phyloP scores from a whole-genome alignment of 306 rosid genomes.

The Comarum palustre region DNA sequence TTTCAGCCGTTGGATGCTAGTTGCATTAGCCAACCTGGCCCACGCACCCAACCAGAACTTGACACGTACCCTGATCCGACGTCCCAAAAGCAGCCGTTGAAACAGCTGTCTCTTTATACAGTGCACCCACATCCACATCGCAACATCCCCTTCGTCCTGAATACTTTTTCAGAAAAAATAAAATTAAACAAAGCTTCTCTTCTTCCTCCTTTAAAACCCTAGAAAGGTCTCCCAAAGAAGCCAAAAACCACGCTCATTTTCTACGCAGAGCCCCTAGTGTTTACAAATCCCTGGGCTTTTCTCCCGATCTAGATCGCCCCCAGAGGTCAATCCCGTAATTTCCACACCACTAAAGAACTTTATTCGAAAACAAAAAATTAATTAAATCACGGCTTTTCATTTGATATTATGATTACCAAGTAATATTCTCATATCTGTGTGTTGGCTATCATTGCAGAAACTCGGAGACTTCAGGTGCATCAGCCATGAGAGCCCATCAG shows the following conservation, averaged over 20 bases:
- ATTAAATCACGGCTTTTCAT: not conserved
- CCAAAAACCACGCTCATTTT: constrained; percentile 43
- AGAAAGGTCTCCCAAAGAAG: constrained; percentile 26
- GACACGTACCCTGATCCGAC: constrained; percentile 61
- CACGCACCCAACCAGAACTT: not conserved
- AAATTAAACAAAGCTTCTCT: constrained; percentile 23
- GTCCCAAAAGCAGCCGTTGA: constrained; percentile 30
- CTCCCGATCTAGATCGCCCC: constrained; percentile 40
- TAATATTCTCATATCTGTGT: constrained; percentile 7
- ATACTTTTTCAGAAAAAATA: constrained; percentile 24
- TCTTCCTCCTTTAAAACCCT: constrained; percentile 26
- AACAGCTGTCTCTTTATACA: constrained; percentile 42
- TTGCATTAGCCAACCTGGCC: constrained; percentile 17
- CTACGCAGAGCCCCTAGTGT: constrained; percentile 33
- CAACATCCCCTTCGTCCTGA: not conserved
- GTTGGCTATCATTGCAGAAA: constrained; percentile 47
- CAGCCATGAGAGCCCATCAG: constrained; percentile 69
- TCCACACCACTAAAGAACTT: constrained; percentile 14
- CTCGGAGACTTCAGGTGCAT: constrained; percentile 55
- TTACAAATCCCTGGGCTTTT: not conserved
- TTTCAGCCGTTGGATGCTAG: constrained; percentile 45
- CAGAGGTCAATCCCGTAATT: constrained; percentile 67
- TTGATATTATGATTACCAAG: constrained; percentile 6
- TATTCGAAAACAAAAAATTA: not conserved
- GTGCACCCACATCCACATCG: constrained; percentile 23